phyloP scores from a whole-genome alignment of 768 basidiomycete genomes.

The Lactarius sp. region DNA sequence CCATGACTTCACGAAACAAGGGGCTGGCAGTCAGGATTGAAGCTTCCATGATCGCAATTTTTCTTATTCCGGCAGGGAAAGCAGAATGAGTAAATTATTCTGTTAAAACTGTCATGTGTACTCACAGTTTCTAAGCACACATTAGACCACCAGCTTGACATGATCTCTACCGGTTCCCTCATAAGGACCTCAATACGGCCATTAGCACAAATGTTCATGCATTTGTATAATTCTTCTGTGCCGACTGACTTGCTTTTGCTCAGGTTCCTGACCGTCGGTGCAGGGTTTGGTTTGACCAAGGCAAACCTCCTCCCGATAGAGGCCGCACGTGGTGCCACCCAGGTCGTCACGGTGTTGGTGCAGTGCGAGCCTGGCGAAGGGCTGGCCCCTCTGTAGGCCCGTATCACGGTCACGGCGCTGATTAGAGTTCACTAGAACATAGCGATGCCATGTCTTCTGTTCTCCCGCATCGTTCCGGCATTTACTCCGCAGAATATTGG shows the following conservation, averaged over 20 bases:
- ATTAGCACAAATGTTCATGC: neutral
- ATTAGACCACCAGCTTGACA: neutral
- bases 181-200: slow-evolving; percentile 12
- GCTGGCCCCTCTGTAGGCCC: neutral
- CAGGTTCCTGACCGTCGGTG: slow-evolving; percentile 49
- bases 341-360: slow-evolving; percentile 47
- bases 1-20: no score
- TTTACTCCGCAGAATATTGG: slow-evolving; percentile 55
- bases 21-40: no score
- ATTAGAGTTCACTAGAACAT: slow-evolving; percentile 40
- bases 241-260: neutral
- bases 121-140: neutral
- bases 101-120: neutral
- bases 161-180: slow-evolving; percentile 14
- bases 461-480: slow-evolving; percentile 66
- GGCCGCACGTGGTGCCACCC: slow-evolving; percentile 56
- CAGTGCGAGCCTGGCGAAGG: neutral
- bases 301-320: slow-evolving; percentile 53
- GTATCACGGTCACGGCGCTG: neutral
- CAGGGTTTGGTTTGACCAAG: slow-evolving; percentile 56
- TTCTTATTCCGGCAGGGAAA: no score
- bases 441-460: slow-evolving; percentile 58
- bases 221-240: neutral
- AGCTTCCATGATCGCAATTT: no score
- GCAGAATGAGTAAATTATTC: no score